Conservation (phyloP, 768 basidiomycete genomes). For the Boletus edulis region DNA sequence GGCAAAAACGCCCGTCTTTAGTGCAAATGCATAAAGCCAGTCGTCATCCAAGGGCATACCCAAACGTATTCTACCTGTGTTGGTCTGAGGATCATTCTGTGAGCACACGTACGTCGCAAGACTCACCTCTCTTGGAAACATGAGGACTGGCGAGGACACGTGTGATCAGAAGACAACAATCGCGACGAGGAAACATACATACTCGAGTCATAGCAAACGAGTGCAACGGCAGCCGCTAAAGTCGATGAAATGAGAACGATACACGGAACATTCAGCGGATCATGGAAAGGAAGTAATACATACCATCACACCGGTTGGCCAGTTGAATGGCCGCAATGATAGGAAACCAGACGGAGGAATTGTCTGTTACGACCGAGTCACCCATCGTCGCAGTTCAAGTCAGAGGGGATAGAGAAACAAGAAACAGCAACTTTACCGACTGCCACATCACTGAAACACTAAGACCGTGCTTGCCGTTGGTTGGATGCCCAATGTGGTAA, state of each 20-base stretch:
- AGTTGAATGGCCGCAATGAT: constrained; percentile 12
- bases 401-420: background rate
- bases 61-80: constrained; percentile 18
- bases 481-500: too few relatives aligned
- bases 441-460: too few relatives aligned
- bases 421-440: too few relatives aligned
- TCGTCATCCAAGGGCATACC: constrained; percentile 7
- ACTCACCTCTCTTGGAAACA: constrained; percentile 22
- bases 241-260: background rate
- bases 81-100: background rate
- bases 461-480: too few relatives aligned
- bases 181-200: background rate
- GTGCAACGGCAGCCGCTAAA: constrained; percentile 13
- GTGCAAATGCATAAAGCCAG: background rate
- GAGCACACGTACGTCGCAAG: background rate
- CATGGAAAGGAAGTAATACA: background rate
- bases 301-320: constrained; percentile 16
- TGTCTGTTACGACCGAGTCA: constrained; percentile 7
- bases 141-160: constrained; percentile 6
- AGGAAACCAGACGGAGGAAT: constrained; percentile 8
- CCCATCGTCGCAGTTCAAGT: constrained; percentile 4
- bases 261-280: background rate
- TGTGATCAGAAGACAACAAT: background rate
- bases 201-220: constrained; percentile 18
- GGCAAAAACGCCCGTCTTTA: background rate